Evolutionary conservation across 768 basidiomycete species (phyloP), one percentile per base, ranked within the genome.

Genomic region (Rhodotorula sphaerocarpa): DNA sequence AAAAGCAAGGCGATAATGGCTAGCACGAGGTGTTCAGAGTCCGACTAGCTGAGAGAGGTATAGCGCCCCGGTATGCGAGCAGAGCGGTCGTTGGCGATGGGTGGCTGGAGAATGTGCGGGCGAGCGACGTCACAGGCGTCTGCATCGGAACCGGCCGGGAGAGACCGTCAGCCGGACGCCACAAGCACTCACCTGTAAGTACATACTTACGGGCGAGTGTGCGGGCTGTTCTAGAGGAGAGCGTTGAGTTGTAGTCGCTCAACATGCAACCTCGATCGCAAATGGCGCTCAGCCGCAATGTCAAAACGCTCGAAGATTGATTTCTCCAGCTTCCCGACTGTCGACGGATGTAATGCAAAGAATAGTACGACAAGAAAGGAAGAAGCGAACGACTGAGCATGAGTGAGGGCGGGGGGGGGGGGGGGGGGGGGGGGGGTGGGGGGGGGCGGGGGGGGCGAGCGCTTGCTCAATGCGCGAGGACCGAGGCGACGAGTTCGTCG

Each of bases 401-500:
- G 47, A 34, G n/a, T 7, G 23, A 11, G 25, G 25, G 11, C 25
- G 25, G 55, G 21, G 48, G 27, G 18, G 31, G 7, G 15, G n/a
- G 30, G 3, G 5, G 21, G 15, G 36, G 28, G 39, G 5, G 36
- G 20, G 25, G 30, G 47, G 30, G 4, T 25, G 18, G 33, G 48
- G 23, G 33, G 30, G 41, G 36, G 3, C n/a, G n/a, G 18, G 9
- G 4, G 3, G 51, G 25, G 25, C 51, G 51, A 28, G 10, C 10
- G 16, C 33, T 1, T 25, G 51, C 2, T 54, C 23, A 41, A 10
- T 25, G 18, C 34, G 39, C n/a, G 41, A 86, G 76, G 68, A 97
- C 90, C 14, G 88, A 89, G 69, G 90, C 88, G 75, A 96, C 96
- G 70, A 96, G 81, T 75, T 97, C 93, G 68, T 92, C 90, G 55